Conservation (phyloP, 305 asterid genomes). For the Rubia balearica region DNA sequence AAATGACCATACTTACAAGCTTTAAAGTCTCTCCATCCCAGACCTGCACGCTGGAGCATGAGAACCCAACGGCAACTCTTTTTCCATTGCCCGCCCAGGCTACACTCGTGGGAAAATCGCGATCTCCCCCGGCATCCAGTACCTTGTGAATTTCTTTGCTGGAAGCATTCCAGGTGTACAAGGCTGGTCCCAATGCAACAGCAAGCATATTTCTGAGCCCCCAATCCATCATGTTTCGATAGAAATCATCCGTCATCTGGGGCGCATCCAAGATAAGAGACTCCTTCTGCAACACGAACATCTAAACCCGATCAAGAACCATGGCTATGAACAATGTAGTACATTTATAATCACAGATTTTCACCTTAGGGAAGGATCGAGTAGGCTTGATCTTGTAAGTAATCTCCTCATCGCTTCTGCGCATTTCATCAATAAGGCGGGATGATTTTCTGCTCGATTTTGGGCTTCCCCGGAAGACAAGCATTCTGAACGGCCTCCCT, state of each 20-base stretch:
- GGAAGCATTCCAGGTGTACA: constrained; percentile 46
- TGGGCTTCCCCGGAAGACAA: constrained; percentile 92
- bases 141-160: constrained; percentile 22
- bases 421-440: constrained; percentile 45
- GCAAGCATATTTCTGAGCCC: constrained; percentile 56
- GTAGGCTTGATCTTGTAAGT: constrained; percentile 20
- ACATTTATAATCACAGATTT: neutral
- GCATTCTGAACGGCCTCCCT: constrained; percentile 78
- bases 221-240: constrained; percentile 65
- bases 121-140: constrained; percentile 21
- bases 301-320: neutral
- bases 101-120: constrained; percentile 48
- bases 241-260: constrained; percentile 40
- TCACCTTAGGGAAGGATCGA: constrained; percentile 53
- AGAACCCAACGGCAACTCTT: constrained; percentile 45
- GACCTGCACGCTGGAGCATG: constrained; percentile 35
- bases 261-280: constrained; percentile 52
- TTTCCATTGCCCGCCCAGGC: constrained; percentile 65
- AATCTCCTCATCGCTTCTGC: constrained; percentile 34
- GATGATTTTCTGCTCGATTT: constrained; percentile 42
- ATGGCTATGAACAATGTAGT: neutral
- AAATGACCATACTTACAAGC: constrained; percentile 43
- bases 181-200: constrained; percentile 40
- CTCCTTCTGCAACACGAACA: constrained; percentile 34
- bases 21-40: constrained; percentile 57